Evolutionary conservation across 139 green algal genomes (phyloP).

Genomic region (Coelastrella sp.): DNA sequence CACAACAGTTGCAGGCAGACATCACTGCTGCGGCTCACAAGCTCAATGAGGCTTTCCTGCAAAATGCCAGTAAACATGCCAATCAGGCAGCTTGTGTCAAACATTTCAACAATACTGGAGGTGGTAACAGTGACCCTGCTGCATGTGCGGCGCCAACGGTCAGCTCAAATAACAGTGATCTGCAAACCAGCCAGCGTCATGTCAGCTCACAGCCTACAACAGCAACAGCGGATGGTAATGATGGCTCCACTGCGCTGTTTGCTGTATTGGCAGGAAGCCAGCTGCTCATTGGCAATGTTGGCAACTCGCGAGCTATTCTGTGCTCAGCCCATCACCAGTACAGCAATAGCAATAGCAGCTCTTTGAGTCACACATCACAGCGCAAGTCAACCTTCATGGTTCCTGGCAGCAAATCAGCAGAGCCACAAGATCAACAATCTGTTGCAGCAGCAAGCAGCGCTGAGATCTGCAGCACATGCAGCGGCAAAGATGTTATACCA

Average conservation of each 20-base stretch:
- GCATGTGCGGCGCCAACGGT: no score
- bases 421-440: neutral
- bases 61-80: neutral
- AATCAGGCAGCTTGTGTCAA: neutral
- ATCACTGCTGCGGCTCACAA: neutral
- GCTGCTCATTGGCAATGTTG: slow-evolving; percentile 58
- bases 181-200: no score
- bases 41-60: slow-evolving; percentile 15
- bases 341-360: slow-evolving; percentile 12
- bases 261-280: slow-evolving; percentile 47
- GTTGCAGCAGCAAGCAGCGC: no score
- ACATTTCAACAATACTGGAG: no score
- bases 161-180: no score
- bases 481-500: no score
- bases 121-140: no score
- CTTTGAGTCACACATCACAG: neutral
- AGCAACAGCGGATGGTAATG: slow-evolving; percentile 28
- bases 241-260: slow-evolving; percentile 64
- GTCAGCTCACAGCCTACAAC: neutral
- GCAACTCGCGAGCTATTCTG: slow-evolving; percentile 62
- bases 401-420: neutral
- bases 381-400: neutral
- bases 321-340: slow-evolving; percentile 34
- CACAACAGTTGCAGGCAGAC: neutral
- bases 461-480: no score